Evolutionary conservation across 345 rosid species (phyloP).

Genomic region (Eucalyptus victrix): DNA sequence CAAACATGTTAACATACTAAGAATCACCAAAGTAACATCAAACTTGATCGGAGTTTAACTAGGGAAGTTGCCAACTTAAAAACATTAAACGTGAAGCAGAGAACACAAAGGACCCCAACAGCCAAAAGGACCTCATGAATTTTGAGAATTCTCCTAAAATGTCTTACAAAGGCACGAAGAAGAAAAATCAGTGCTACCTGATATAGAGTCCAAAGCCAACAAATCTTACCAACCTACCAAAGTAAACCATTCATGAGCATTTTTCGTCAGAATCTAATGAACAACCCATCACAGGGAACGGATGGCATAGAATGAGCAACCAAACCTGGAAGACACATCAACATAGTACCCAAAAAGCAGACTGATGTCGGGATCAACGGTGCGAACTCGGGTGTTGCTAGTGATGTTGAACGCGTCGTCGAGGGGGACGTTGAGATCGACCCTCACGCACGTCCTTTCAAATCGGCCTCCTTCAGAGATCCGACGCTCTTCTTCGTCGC

Average conservation of each 20-base stretch:
- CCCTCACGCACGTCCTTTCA: not conserved
- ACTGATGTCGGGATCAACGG: not conserved
- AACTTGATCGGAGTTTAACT: not conserved
- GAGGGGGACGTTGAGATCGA: not conserved
- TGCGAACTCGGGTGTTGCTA: not conserved
- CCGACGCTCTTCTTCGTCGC: not conserved
- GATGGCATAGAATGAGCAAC: not conserved
- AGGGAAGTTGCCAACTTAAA: not conserved
- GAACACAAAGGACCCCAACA: not conserved
- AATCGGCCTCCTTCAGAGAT: not conserved
- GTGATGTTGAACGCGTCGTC: not conserved
- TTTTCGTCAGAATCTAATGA: not conserved
- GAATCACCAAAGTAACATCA: not conserved
- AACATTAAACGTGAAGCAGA: not conserved
- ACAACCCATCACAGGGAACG: not conserved
- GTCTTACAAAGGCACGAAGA: not conserved
- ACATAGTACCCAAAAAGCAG: not conserved
- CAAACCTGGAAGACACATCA: not conserved
- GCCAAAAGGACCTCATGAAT: not conserved
- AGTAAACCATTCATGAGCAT: not conserved
- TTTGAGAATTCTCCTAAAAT: not conserved
- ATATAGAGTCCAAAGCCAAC: not conserved
- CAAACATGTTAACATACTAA: not conserved
- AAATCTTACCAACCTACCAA: not conserved
- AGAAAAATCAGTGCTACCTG: not conserved